Evolutionary conservation across 495 filamentous ascomycete genomes (phyloP).

Genomic region (Cryomyces antarcticus): DNA sequence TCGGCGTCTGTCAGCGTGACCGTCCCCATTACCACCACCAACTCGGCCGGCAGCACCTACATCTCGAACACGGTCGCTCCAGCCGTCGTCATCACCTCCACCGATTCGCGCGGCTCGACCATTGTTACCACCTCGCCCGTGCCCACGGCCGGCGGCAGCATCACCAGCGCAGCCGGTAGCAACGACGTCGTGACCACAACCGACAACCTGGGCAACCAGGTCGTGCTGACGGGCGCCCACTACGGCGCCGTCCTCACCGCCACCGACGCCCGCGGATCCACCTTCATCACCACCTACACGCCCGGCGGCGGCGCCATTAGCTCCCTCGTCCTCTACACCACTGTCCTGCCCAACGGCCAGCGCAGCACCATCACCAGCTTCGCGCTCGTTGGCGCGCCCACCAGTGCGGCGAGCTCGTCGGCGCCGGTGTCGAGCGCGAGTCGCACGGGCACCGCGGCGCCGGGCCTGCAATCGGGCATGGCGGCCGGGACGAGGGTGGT

Average conservation of each 20-base stretch:
- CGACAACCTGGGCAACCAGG: constrained; percentile 5
- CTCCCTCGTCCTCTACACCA: constrained; percentile 15
- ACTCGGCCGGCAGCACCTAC: constrained; percentile 11
- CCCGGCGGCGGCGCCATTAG: constrained; percentile 14
- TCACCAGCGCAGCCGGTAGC: constrained; percentile 1
- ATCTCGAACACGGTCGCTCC: constrained; percentile 13
- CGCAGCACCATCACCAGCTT: constrained; percentile 16
- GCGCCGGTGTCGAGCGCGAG: background rate
- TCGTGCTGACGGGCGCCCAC: constrained; percentile 7
- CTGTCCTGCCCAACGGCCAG: constrained; percentile 13
- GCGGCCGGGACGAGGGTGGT: constrained; percentile 5
- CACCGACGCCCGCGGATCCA: constrained; percentile 14
- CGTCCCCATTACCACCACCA: constrained; percentile 16
- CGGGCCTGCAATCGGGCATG: constrained; percentile 7
- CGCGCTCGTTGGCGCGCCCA: constrained; percentile 4
- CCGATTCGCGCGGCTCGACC: constrained; percentile 6
- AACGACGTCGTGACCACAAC: constrained; percentile 10
- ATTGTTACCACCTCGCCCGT: constrained; percentile 10
- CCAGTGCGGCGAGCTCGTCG: background rate
- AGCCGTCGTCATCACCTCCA: constrained; percentile 9
- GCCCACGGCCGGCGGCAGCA: background rate
- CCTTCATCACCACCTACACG: constrained; percentile 19
- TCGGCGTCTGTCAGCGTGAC: constrained; percentile 8
- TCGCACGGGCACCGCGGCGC: background rate
- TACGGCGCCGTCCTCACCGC: constrained; percentile 15